Percentiles rank a stretch among this genome's conserved stretches.
Evolutionary conservation across 2,329 filamentous ascomycete genomes (phyloP).

Genomic region (Colletotrichum camelliae): DNA sequence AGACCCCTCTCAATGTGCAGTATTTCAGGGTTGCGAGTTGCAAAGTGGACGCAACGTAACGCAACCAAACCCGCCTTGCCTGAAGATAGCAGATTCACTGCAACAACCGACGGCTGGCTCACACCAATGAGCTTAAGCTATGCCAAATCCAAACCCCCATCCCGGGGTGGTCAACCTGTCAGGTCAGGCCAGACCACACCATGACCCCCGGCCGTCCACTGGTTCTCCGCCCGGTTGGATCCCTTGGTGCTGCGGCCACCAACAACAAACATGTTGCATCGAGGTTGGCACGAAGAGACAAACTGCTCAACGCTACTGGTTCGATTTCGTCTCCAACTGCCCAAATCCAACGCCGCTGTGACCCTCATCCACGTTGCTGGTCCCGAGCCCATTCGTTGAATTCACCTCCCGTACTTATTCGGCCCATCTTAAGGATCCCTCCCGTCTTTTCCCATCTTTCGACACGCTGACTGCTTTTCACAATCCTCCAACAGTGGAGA

Average conservation of each 20-base stretch:
- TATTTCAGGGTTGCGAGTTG: background rate
- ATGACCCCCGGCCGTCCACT: background rate
- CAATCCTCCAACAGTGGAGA: background rate
- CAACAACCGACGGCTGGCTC: background rate
- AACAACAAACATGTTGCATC: slow-evolving; percentile 16
- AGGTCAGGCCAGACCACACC: background rate
- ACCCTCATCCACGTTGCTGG: slow-evolving; percentile 13
- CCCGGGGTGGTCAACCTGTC: background rate
- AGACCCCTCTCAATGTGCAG: background rate
- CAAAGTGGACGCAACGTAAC: slow-evolving; percentile 14
- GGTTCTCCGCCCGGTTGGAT: slow-evolving; percentile 20
- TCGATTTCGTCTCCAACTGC: background rate
- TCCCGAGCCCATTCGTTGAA: slow-evolving; percentile 10
- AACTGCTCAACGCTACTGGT: background rate
- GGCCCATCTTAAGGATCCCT: slow-evolving; percentile 12
- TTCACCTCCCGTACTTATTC: slow-evolving; percentile 3
- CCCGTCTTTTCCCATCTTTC: background rate
- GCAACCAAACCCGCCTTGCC: slow-evolving; percentile 4
- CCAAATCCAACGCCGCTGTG: background rate
- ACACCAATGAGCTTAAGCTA: background rate
- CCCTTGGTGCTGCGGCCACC: slow-evolving; percentile 8
- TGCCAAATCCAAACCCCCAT: background rate
- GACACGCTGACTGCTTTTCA: background rate
- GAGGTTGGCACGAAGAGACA: background rate
- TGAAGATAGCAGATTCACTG: slow-evolving; percentile 10